Base-by-base conservation (phyloP, 345 rosid species). In the Salix udensis region DNA sequence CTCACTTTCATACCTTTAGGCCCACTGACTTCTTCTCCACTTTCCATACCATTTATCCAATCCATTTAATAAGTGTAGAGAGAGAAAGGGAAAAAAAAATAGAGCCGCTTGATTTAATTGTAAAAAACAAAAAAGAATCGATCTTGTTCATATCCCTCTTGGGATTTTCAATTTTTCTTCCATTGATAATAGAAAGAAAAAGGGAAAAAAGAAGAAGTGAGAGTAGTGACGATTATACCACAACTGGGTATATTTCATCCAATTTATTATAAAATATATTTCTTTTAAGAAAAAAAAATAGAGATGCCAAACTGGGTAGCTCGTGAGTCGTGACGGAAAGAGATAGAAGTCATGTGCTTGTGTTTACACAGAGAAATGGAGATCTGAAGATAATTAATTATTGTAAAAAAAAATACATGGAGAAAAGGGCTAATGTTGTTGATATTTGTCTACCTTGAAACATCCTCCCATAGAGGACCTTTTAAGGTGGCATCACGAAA, bases 381-480 rank as follows among this genome's bases (percentile, higher is more conserved):
- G 68, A 73, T 73, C 76, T 73, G 53, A 55, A 13, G 65, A 21
- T 21, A 64, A 48, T 18, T 21, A 64, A 48, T 18, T 52, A 34
- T 40, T 5, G 37, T 50, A 62, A 28, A 39, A 67, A 68, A 7
- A 18, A 69, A 78, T 40, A 36, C 21, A 6, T 26, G 71, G 9
- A 3, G 3, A 67, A 44, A 69, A 30, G 14, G 61, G 15, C 21
- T 12, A 77, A 34, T 30, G 37, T 26, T 30, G 6, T 65, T 4
- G 31, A 18, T 34, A 2, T 31, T 30, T 37, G 14, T 16, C 64
- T 78, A 94, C 98, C 97, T 91, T 78, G 98, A 92, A 50, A 94
- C 91, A 53, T 91, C 92, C 80, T 92, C 98, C 98, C 98, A 94
- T 9, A 94, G 91, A 48, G 97, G 97, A 72, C 91, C 94, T 81